phyloP scores from a whole-genome alignment of 371 early-diverging fungal genomes.

The Mucor plumbeus region DNA sequence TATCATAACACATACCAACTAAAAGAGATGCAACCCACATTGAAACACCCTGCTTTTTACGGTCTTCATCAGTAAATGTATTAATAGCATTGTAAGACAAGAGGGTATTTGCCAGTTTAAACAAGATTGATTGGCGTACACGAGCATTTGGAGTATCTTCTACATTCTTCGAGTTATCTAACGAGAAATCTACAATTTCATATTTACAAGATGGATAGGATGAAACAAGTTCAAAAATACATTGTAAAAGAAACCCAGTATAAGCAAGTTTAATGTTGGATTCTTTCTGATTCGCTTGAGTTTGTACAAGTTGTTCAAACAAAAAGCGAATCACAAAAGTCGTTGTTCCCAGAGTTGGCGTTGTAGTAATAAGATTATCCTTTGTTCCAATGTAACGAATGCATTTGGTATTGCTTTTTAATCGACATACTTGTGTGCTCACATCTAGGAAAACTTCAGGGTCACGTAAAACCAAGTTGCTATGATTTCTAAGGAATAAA shows the following conservation, averaged over 20 bases:
- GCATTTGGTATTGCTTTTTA: not conserved
- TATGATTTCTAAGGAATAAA: slow-evolving; percentile 13
- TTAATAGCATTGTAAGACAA: slow-evolving; percentile 63
- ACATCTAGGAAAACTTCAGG: slow-evolving; percentile 16
- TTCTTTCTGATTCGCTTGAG: not conserved
- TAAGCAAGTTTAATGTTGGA: slow-evolving; percentile 43
- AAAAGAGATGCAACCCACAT: slow-evolving; percentile 67
- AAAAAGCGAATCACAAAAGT: slow-evolving; percentile 22
- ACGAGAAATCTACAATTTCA: slow-evolving; percentile 58
- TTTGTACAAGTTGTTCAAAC: slow-evolving; percentile 14
- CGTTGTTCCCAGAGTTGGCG: not conserved
- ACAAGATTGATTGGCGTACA: slow-evolving; percentile 17
- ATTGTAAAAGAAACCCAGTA: slow-evolving; percentile 85
- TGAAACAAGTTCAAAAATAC: slow-evolving; percentile 81
- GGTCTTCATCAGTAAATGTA: slow-evolving; percentile 50
- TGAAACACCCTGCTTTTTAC: slow-evolving; percentile 67
- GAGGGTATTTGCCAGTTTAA: slow-evolving; percentile 61
- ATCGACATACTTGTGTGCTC: slow-evolving; percentile 14
- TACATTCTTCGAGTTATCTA: not conserved
- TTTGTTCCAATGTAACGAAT: slow-evolving; percentile 7
- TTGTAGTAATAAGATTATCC: not conserved
- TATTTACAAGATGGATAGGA: slow-evolving; percentile 83
- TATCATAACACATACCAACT: slow-evolving; percentile 62
- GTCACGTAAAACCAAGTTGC: slow-evolving; percentile 20
- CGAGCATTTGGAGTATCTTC: not conserved